Percentiles rank a stretch among this genome's conserved stretches.
These are phyloP conservation scores for Hirsutella thompsonii DNA, from an alignment of 2,329 filamentous ascomycete genomes.

Conservation along the genomic window DNA sequence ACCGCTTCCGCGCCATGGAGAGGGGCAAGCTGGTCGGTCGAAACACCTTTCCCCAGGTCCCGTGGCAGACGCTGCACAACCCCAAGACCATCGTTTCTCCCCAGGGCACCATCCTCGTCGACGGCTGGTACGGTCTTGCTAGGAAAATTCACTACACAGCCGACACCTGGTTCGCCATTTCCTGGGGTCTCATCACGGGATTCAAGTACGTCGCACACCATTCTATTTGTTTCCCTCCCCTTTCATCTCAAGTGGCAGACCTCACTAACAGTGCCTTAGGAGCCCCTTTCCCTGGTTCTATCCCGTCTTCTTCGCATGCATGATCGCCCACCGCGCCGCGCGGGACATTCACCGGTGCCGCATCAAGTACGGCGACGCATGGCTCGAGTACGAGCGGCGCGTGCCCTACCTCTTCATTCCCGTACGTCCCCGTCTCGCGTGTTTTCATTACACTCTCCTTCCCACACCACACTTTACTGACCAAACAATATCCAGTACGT, in stretches of 20 bases:
- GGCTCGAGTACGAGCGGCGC: slow-evolving; percentile 64
- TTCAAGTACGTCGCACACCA: slow-evolving; percentile 30
- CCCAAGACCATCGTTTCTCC: slow-evolving; percentile 64
- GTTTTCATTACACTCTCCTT: not conserved
- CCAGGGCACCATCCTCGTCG: slow-evolving; percentile 63
- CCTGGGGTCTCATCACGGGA: slow-evolving; percentile 38
- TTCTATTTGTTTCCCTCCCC: too few relatives aligned
- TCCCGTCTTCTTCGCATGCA: slow-evolving; percentile 65
- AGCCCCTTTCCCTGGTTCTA: slow-evolving; percentile 90
- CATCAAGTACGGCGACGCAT: slow-evolving; percentile 69
- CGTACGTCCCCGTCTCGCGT: slow-evolving; percentile 18
- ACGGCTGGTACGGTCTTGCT: slow-evolving; percentile 72
- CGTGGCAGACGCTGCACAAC: slow-evolving; percentile 73
- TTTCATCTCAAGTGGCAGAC: not conserved
- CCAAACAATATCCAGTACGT: too few relatives aligned
- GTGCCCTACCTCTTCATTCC: slow-evolving; percentile 82
- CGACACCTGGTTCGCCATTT: slow-evolving; percentile 34
- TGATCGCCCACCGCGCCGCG: slow-evolving; percentile 69
- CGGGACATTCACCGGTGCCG: slow-evolving; percentile 70
- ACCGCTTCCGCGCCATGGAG: slow-evolving; percentile 74
- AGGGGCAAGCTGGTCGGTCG: slow-evolving; percentile 57
- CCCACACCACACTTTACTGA: too few relatives aligned
- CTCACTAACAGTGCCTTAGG: slow-evolving; percentile 9
- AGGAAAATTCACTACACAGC: slow-evolving; percentile 47
- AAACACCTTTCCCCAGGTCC: slow-evolving; percentile 80